These are phyloP conservation scores for Wickerhamiella allomyrinae DNA, from an alignment of 805 yeast genomes.

Conservation along the genomic window DNA sequence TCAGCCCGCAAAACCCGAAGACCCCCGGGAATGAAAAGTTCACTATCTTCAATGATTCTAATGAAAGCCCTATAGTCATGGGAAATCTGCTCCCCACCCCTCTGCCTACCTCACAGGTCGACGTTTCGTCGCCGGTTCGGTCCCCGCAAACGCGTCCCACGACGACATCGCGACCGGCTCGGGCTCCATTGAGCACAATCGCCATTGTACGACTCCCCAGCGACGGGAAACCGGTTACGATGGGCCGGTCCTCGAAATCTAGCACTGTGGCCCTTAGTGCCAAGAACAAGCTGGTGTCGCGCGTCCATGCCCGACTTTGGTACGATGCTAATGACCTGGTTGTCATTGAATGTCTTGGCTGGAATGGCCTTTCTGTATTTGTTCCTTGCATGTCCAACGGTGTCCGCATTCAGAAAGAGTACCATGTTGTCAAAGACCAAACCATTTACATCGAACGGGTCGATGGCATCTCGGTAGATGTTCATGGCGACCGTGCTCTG, in stretches of 20 bases:
- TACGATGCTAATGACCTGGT: constrained; percentile 32
- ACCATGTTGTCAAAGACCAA: constrained; percentile 48
- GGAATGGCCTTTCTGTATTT: constrained; percentile 60
- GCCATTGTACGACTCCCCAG: constrained; percentile 3
- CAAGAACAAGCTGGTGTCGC: constrained; percentile 45
- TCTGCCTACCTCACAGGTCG: constrained; percentile 7
- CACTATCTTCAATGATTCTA: constrained; percentile 6
- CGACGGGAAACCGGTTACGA: constrained; percentile 21
- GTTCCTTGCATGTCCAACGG: constrained; percentile 34
- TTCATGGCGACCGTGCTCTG: constrained; percentile 48
- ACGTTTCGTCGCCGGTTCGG: constrained; percentile 1
- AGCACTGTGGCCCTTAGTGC: constrained; percentile 37
- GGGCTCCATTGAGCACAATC: constrained; percentile 2
- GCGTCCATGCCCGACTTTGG: constrained; percentile 45
- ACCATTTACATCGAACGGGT: constrained; percentile 48
- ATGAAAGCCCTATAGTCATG: not conserved
- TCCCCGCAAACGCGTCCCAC: not conserved
- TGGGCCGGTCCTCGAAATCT: constrained; percentile 58
- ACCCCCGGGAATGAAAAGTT: constrained; percentile 1
- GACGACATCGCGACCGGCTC: not conserved
- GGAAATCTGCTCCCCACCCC: constrained; percentile 4
- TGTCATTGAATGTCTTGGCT: constrained; percentile 57
- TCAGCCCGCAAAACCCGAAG: constrained; percentile 2
- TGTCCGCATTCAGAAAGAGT: constrained; percentile 22
- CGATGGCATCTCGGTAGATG: constrained; percentile 48